Evolutionary conservation across 2,329 filamentous ascomycete genomes (phyloP).

Genomic region (Cladophialophora exuberans): DNA sequence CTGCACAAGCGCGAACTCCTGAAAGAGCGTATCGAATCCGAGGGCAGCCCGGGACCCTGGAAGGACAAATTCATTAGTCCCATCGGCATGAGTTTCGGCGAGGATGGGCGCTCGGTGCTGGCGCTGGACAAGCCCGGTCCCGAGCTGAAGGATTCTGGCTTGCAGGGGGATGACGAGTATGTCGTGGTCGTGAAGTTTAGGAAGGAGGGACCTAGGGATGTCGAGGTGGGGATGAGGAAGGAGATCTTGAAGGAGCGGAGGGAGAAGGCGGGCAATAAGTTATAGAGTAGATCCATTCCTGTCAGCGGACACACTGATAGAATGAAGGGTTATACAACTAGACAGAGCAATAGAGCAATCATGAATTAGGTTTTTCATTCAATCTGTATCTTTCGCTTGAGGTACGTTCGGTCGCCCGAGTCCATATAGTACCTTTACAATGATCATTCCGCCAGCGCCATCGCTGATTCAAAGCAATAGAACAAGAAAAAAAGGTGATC

Average conservation of each 20-base stretch:
- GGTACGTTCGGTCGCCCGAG: no score
- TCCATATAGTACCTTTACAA: no score
- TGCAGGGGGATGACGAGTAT: conserved; percentile 57
- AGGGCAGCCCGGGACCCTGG: conserved; percentile 45
- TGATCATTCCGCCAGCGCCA: conserved; percentile 26
- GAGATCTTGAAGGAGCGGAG: conserved; percentile 48
- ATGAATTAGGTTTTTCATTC: no score
- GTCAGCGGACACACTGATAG: no score
- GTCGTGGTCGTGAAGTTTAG: conserved; percentile 61
- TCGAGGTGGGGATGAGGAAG: conserved; percentile 55
- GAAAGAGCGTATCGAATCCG: conserved; percentile 47
- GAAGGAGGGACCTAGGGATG: conserved; percentile 59
- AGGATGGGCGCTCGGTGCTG: conserved; percentile 57
- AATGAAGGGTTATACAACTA: background rate
- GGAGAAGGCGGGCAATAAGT: conserved; percentile 21
- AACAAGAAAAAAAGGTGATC: background rate
- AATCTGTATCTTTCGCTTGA: no score
- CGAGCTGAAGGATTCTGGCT: conserved; percentile 54
- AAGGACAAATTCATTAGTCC: conserved; percentile 53
- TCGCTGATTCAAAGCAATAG: conserved; percentile 17
- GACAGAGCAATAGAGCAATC: background rate
- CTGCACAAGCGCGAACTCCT: conserved; percentile 49
- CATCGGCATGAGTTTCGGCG: conserved; percentile 39
- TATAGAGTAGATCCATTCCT: no score
- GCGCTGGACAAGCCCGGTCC: conserved; percentile 58